Base-by-base conservation (phyloP, 2,329 filamentous ascomycete species). In the Elsinoe australis region DNA sequence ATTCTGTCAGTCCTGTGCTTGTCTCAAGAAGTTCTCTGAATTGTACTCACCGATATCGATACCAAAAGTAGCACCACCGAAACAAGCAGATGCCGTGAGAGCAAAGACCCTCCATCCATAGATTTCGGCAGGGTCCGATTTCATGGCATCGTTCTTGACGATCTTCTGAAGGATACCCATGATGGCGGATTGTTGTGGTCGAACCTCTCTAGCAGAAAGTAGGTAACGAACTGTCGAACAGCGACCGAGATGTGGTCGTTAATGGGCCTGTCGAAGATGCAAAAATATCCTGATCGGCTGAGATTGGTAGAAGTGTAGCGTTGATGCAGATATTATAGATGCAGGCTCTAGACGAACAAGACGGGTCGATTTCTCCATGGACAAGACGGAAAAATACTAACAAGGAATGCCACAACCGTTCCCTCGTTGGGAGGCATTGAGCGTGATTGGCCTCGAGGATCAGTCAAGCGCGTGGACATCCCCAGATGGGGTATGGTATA, bases 131-230 rank as follows among this genome's bases (percentile, higher is more conserved):
- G 82, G 82, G 59, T 85, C 82, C 28, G 68, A 64, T 59, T 74
- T 79, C 76, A 86, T 85, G 35, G 83, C 78, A 62, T 86, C 80
- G 69, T 85, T 85, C 64, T 76, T 76, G 56, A 83, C 73, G 58
- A 83, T 69, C 56, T 66, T 67, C 56, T 70, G 70, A 49, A 83
- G 71, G 55, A 80, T 61, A 50, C 53, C 54, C 47, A 57, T 64
- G 39, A 15, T 26, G 29, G 26, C 39, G 39, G 39, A 8, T 9
- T 44, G 24, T 12, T 41, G 21, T 9, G 15, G 18, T 41, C 21
- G 14, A 14, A 41, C 21, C 21, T n/a, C 36, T 41, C 10, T 15
- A 28, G 36, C 18, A n/a, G n/a, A n/a, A n/a, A n/a, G n/a, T n/a
- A n/a, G n/a, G n/a, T n/a, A n/a, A n/a, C n/a, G n/a, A n/a, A n/a